These are phyloP conservation scores for Rhytidhysteron rufulum DNA, from an alignment of 2,329 filamentous ascomycete genomes.

Conservation along the genomic window DNA sequence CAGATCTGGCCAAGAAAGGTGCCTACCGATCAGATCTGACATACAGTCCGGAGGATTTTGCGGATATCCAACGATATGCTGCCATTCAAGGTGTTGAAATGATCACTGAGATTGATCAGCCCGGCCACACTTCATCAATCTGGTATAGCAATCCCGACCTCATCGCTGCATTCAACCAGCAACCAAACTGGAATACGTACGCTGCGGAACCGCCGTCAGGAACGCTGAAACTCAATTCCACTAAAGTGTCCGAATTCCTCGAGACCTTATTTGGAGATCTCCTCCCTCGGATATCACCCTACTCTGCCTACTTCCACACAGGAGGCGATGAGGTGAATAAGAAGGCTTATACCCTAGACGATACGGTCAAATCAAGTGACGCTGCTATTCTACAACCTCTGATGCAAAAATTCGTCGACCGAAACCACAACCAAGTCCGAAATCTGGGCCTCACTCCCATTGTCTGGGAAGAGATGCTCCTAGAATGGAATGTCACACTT, in stretches of 20 bases:
- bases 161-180: slow-evolving; percentile 59
- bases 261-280: slow-evolving; percentile 71
- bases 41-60: slow-evolving; percentile 65
- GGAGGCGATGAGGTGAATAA: slow-evolving; percentile 84
- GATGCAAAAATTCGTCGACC: slow-evolving; percentile 72
- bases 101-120: slow-evolving; percentile 76
- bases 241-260: slow-evolving; percentile 67
- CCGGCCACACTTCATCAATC: slow-evolving; percentile 71
- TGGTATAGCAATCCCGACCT: slow-evolving; percentile 66
- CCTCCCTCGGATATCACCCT: slow-evolving; percentile 57
- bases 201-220: slow-evolving; percentile 55
- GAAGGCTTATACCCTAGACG: slow-evolving; percentile 69
- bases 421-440: slow-evolving; percentile 63
- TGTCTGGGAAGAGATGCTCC: slow-evolving; percentile 85
- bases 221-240: slow-evolving; percentile 72
- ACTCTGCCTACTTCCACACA: slow-evolving; percentile 75
- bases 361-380: slow-evolving; percentile 63
- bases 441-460: slow-evolving; percentile 65
- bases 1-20: slow-evolving; percentile 67
- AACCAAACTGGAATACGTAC: slow-evolving; percentile 52
- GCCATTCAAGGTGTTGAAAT: slow-evolving; percentile 65
- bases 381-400: slow-evolving; percentile 65
- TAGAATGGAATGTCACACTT: slow-evolving; percentile 73
- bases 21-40: slow-evolving; percentile 65
- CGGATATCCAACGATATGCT: slow-evolving; percentile 67